These are phyloP conservation scores for Starmerella geochares DNA, from an alignment of 805 yeast genomes.

Conservation along the genomic window DNA sequence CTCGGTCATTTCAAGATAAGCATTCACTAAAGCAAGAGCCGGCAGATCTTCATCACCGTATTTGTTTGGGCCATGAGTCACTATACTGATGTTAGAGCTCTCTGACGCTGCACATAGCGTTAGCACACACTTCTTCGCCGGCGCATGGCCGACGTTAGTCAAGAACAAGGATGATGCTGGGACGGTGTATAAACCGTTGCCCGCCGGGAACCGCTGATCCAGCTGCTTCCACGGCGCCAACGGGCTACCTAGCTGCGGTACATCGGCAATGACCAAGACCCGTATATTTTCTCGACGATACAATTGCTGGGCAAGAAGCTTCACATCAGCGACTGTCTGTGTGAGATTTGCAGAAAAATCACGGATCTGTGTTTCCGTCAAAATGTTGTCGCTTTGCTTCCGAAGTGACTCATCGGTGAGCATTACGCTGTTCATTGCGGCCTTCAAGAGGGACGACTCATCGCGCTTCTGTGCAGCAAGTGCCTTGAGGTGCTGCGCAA, in stretches of 20 bases:
- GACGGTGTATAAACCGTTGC: slow-evolving; percentile 23
- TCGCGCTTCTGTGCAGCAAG: slow-evolving; percentile 55
- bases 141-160: slow-evolving; percentile 46
- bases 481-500: slow-evolving; percentile 51
- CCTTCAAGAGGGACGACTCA: slow-evolving; percentile 54
- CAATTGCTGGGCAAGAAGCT: slow-evolving; percentile 41
- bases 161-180: slow-evolving; percentile 41
- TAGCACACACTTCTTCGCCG: slow-evolving; percentile 48
- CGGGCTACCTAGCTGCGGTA: slow-evolving; percentile 35
- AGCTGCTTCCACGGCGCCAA: slow-evolving; percentile 39
- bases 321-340: slow-evolving; percentile 42
- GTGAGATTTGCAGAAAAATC: slow-evolving; percentile 42
- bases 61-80: slow-evolving; percentile 50
- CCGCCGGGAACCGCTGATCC: slow-evolving; percentile 1
- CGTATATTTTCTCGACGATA: slow-evolving; percentile 53
- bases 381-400: slow-evolving; percentile 55
- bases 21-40: slow-evolving; percentile 61
- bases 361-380: slow-evolving; percentile 49
- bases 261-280: slow-evolving; percentile 61
- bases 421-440: slow-evolving; percentile 46
- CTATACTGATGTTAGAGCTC: slow-evolving; percentile 55
- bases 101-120: slow-evolving; percentile 76
- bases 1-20: slow-evolving; percentile 73
- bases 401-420: slow-evolving; percentile 53
- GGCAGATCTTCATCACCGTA: slow-evolving; percentile 52